A percentile compares a stretch with the other conserved stretches of the same genome.
phyloP scores from a whole-genome alignment of 2,329 filamentous ascomycete genomes.

The Aurifilum marmelostoma region DNA sequence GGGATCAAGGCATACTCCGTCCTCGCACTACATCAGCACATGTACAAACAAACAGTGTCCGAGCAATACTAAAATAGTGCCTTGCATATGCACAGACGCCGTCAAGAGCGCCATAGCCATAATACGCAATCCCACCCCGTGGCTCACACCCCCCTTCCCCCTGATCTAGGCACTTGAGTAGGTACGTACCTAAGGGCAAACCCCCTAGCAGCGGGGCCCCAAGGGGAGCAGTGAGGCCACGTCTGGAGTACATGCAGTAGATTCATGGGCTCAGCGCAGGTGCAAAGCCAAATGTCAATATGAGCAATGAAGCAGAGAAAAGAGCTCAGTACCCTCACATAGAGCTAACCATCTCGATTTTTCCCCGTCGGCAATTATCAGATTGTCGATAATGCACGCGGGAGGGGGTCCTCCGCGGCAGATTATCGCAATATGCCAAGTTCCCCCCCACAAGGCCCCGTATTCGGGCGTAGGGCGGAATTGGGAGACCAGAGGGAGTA shows the following conservation, averaged over 20 bases:
- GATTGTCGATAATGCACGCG: not conserved
- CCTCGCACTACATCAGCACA: not conserved
- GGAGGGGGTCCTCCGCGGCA: not conserved
- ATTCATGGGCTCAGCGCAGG: not conserved
- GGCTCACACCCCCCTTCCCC: not conserved
- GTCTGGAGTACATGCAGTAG: not conserved
- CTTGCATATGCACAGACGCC: not conserved
- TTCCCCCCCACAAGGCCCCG: not conserved
- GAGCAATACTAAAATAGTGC: not conserved
- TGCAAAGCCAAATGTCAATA: not conserved
- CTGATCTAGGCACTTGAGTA: not conserved
- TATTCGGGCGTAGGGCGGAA: slow-evolving; percentile 4
- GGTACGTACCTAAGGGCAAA: not conserved
- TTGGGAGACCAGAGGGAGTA: not conserved
- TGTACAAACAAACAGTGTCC: not conserved
- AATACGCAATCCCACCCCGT: not conserved
- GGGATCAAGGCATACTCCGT: not conserved
- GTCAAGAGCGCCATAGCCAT: not conserved
- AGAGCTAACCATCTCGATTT: not conserved
- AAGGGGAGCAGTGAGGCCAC: not conserved
- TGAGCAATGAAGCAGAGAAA: not conserved
- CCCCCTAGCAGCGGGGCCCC: not conserved
- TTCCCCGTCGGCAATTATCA: not conserved
- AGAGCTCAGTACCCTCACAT: not conserved
- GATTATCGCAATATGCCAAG: slow-evolving; percentile 8